Conservation (phyloP, 805 yeast genomes). For the Monosporozyma servazzii region DNA sequence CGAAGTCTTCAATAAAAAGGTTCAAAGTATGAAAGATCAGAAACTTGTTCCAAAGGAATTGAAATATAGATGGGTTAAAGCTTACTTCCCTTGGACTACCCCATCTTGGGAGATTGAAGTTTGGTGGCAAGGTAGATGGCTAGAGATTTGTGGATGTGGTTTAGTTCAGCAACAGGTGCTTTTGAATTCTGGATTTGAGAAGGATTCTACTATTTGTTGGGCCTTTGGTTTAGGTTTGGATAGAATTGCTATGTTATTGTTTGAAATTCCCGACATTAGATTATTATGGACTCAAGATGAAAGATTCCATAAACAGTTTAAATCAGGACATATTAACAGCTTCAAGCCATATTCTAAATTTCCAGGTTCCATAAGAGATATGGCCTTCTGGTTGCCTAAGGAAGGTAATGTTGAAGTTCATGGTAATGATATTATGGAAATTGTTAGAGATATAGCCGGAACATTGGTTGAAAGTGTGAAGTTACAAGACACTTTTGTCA, state of each 20-base stretch:
- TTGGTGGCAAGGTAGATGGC: slow-evolving; percentile 98
- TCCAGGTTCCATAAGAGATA: slow-evolving; percentile 80
- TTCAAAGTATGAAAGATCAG: slow-evolving; percentile 30
- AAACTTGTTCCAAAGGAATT: slow-evolving; percentile 49
- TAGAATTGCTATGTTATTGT: slow-evolving; percentile 88
- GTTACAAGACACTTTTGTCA: slow-evolving; percentile 70
- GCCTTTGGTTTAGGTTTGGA: slow-evolving; percentile 96
- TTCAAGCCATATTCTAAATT: slow-evolving; percentile 86
- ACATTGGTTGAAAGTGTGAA: slow-evolving; percentile 82
- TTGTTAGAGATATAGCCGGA: slow-evolving; percentile 75
- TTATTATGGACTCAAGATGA: slow-evolving; percentile 83
- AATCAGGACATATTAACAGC: slow-evolving; percentile 50
- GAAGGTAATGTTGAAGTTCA: slow-evolving; percentile 38
- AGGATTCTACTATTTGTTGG: slow-evolving; percentile 70
- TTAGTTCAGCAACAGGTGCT: slow-evolving; percentile 73
- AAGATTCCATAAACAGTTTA: slow-evolving; percentile 68
- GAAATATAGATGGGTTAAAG: slow-evolving; percentile 88
- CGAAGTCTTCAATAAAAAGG: slow-evolving; percentile 54
- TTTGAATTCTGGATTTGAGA: slow-evolving; percentile 55
- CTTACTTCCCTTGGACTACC: slow-evolving; percentile 95
- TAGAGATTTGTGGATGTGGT: slow-evolving; percentile 95
- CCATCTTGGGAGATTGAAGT: slow-evolving; percentile 98
- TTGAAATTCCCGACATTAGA: slow-evolving; percentile 92
- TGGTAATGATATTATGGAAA: slow-evolving; percentile 88
- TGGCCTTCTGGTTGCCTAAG: slow-evolving; percentile 80